These are phyloP conservation scores for Tulasnella sp. DNA, from an alignment of 768 basidiomycete species.

Conservation along the genomic window DNA sequence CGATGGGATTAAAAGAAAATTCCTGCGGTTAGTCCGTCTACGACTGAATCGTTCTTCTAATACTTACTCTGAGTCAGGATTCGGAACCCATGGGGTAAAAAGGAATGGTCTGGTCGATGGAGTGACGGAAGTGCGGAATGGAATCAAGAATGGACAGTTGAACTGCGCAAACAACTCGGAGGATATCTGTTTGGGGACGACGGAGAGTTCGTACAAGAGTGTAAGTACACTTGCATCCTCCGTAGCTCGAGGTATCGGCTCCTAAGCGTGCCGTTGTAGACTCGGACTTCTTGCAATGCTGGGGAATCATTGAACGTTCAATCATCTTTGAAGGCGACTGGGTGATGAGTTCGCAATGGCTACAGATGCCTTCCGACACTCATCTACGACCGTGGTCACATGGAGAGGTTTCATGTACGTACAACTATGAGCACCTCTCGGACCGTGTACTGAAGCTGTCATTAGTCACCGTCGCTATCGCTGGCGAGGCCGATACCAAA, in stretches of 20 bases:
- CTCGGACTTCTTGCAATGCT: conserved; percentile 22
- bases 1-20: not conserved
- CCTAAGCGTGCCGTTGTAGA: not conserved
- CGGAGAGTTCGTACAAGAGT: conserved; percentile 6
- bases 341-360: conserved; percentile 40
- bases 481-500: conserved; percentile 7
- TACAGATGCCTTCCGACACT: conserved; percentile 32
- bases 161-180: not conserved
- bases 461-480: conserved; percentile 37
- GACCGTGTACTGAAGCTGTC: not conserved
- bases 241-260: not conserved
- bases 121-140: conserved; percentile 9
- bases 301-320: conserved; percentile 35
- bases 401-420: conserved; percentile 47
- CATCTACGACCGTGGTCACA: conserved; percentile 39
- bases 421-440: not conserved
- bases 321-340: conserved; percentile 39
- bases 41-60: not conserved
- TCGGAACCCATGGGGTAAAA: conserved; percentile 41
- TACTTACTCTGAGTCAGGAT: conserved; percentile 30
- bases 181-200: conserved; percentile 8
- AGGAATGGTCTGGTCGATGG: conserved; percentile 10
- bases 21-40: not conserved
- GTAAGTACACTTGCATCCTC: not conserved
- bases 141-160: not conserved